Evolutionary conservation across 1,284 basidiomycete genomes (phyloP).

Genomic region (Bjerkandera adusta): DNA sequence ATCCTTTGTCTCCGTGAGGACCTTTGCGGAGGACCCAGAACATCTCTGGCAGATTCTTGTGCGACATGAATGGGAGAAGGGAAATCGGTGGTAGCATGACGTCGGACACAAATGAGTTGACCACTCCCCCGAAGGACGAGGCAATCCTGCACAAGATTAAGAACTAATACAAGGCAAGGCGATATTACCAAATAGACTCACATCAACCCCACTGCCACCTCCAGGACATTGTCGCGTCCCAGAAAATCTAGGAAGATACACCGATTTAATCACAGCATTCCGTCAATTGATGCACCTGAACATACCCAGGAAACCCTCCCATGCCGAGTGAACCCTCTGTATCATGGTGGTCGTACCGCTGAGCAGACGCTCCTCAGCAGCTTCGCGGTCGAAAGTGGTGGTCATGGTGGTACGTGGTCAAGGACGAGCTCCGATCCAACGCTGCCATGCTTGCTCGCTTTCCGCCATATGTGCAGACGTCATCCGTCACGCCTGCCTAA

Average conservation of each 20-base stretch:
- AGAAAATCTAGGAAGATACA: conserved; percentile 11
- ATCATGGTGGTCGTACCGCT: conserved; percentile 6
- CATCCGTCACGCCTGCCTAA: no score
- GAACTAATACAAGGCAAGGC: background rate
- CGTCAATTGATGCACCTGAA: background rate
- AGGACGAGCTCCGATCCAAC: no score
- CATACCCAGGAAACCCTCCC: conserved; percentile 14
- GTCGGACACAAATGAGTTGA: conserved; percentile 15
- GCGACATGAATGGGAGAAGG: conserved; percentile 16
- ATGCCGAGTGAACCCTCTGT: conserved; percentile 12
- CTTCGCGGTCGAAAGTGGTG: conserved; percentile 9
- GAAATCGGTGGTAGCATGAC: conserved; percentile 15
- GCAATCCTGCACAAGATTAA: conserved; percentile 11
- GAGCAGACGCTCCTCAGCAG: conserved; percentile 10
- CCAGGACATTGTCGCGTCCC: conserved; percentile 16
- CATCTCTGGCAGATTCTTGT: conserved; percentile 15
- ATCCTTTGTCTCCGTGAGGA: conserved; percentile 10
- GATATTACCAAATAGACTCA: conserved; percentile 3
- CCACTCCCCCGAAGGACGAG: conserved; percentile 14
- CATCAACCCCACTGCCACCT: conserved; percentile 17
- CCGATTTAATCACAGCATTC: background rate
- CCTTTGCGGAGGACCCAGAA: conserved; percentile 12
- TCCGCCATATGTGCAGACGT: no score
- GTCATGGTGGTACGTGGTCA: conserved; percentile 12
- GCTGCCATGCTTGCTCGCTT: no score